A percentile compares a stretch with the other conserved stretches of the same genome.
Evolutionary conservation across 2,329 filamentous ascomycete genomes (phyloP).

Genomic region (Ophiostoma australiae): DNA sequence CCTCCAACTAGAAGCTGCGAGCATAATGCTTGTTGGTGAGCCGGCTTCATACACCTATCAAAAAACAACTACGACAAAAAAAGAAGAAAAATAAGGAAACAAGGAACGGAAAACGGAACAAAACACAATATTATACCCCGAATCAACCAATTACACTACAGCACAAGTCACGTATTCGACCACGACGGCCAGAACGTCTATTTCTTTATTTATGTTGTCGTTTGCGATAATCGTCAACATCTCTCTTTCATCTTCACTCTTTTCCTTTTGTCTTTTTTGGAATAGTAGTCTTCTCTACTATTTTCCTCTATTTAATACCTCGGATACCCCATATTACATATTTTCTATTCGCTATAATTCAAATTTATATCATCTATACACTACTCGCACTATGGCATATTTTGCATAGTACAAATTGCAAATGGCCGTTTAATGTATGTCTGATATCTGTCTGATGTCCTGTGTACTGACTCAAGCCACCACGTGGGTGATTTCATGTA

Average conservation of each 20-base stretch:
- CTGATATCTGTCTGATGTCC: neutral
- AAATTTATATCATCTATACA: slow-evolving; percentile 9
- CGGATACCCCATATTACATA: slow-evolving; percentile 22
- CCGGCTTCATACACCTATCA: too few species aligned
- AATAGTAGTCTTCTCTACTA: neutral
- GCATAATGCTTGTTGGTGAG: neutral
- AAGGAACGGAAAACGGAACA: neutral
- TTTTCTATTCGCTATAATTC: neutral
- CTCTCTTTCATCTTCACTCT: neutral
- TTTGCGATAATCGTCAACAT: neutral
- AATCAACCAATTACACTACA: neutral
- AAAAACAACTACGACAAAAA: neutral
- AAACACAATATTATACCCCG: neutral
- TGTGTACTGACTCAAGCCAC: neutral
- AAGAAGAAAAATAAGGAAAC: neutral
- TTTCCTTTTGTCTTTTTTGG: slow-evolving; percentile 11
- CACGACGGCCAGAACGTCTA: neutral
- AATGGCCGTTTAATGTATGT: neutral
- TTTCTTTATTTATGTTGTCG: neutral
- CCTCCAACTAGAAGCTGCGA: slow-evolving; percentile 42
- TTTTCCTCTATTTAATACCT: slow-evolving; percentile 17
- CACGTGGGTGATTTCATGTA: neutral
- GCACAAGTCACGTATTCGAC: neutral
- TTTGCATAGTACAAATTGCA: neutral
- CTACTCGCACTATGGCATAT: too few species aligned